Evolutionary conservation across 768 basidiomycete species (phyloP).

Genomic region (Suillus cothurnatus): DNA sequence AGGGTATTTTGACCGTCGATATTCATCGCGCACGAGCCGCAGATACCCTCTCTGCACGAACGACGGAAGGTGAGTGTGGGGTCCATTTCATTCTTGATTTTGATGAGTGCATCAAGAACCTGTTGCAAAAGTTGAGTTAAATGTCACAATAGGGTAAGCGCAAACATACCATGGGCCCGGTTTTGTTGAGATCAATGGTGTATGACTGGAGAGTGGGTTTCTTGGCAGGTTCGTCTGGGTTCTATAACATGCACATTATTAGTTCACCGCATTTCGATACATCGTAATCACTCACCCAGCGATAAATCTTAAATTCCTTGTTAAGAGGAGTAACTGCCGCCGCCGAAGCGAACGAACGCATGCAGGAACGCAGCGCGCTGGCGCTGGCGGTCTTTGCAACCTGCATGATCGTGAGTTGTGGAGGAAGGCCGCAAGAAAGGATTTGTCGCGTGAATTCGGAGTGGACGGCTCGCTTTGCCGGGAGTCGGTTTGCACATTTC

Average conservation of each 20-base stretch:
- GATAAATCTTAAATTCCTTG: slow-evolving; percentile 99
- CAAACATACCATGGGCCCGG: slow-evolving; percentile 84
- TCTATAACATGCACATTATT: slow-evolving; percentile 43
- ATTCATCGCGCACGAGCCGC: slow-evolving; percentile 99
- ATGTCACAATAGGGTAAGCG: neutral
- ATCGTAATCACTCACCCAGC: slow-evolving; percentile 64
- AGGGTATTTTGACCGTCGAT: slow-evolving; percentile 98
- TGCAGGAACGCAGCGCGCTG: slow-evolving; percentile 13
- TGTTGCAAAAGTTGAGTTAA: slow-evolving; percentile 22
- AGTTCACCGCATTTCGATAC: neutral
- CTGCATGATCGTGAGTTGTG: slow-evolving; percentile 17
- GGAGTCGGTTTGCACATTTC: slow-evolving; percentile 4
- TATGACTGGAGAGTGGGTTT: slow-evolving; percentile 93
- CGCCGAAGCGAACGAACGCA: slow-evolving; percentile 37
- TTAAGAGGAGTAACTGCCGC: no score
- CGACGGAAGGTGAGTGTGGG: slow-evolving; percentile 96
- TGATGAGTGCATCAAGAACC: slow-evolving; percentile 92
- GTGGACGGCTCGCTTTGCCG: slow-evolving; percentile 1
- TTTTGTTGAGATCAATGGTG: slow-evolving; percentile 89
- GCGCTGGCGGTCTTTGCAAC: slow-evolving; percentile 11
- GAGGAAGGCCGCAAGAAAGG: neutral
- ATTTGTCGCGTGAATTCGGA: slow-evolving; percentile 23
- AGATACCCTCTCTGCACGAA: slow-evolving; percentile 94
- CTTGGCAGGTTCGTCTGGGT: slow-evolving; percentile 91
- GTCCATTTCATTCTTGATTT: slow-evolving; percentile 99